Conservation (phyloP, 2,329 filamentous ascomycete genomes). For the Penicillium olsonii region DNA sequence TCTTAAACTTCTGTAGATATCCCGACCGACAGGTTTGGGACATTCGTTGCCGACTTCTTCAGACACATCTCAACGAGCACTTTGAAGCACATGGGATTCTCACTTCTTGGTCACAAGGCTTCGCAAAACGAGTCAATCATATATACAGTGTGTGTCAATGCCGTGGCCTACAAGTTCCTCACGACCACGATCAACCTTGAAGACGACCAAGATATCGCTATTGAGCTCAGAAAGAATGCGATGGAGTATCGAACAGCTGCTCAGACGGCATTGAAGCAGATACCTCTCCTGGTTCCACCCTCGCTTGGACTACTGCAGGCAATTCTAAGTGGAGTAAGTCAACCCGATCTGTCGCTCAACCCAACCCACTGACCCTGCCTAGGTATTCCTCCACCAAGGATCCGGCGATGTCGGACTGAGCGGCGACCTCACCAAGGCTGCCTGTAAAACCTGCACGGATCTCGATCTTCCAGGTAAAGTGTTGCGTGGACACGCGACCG, state of each 20-base stretch:
- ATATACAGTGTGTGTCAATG: constrained; percentile 23
- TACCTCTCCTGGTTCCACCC: constrained; percentile 14
- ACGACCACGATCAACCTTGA: constrained; percentile 9
- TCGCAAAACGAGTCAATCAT: constrained; percentile 11
- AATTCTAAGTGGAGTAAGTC: constrained; percentile 4
- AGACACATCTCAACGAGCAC: constrained; percentile 16
- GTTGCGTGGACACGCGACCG: not conserved
- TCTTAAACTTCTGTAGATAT: constrained; percentile 13
- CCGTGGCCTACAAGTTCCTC: constrained; percentile 24
- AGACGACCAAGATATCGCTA: constrained; percentile 1
- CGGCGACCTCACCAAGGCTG: constrained; percentile 20
- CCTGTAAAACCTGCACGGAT: constrained; percentile 22
- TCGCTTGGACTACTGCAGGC: constrained; percentile 19
- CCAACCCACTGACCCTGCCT: constrained; percentile 1
- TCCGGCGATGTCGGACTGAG: constrained; percentile 20
- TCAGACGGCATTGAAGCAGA: constrained; percentile 16
- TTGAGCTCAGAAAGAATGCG: constrained; percentile 1
- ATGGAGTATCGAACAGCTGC: constrained; percentile 7
- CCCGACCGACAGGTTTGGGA: constrained; percentile 15
- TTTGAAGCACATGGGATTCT: constrained; percentile 23
- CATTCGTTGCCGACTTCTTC: constrained; percentile 23
- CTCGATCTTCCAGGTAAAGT: constrained; percentile 9
- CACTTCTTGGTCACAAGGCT: constrained; percentile 11
- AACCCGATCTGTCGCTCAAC: fast-evolving
- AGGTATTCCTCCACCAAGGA: constrained; percentile 25